These are phyloP conservation scores for Aspergillus ellipticus DNA, from an alignment of 495 filamentous ascomycete genomes.

Conservation along the genomic window DNA sequence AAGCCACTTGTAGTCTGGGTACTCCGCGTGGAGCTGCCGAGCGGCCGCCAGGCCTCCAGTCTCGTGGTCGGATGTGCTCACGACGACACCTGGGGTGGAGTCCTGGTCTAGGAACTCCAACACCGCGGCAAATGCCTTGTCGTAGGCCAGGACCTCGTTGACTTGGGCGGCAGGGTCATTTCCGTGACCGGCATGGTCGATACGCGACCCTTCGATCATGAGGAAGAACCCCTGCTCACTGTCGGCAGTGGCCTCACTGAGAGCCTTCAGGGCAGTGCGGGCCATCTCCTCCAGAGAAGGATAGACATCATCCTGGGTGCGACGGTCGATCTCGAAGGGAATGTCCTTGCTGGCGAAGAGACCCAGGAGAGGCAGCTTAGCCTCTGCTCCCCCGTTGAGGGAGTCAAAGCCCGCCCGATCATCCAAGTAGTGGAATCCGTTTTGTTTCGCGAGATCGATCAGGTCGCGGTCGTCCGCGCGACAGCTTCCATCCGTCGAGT, in stretches of 20 bases:
- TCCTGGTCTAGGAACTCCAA: constrained; percentile 78
- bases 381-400: constrained; percentile 62
- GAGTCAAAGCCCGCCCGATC: constrained; percentile 74
- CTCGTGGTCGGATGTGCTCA: constrained; percentile 91
- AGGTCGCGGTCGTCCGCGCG: constrained; percentile 69
- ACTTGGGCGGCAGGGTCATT: constrained; percentile 97
- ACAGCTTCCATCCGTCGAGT: constrained; percentile 71
- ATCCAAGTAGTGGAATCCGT: constrained; percentile 75
- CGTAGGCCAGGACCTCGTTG: constrained; percentile 88
- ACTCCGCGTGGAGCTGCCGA: constrained; percentile 61
- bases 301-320: constrained; percentile 70
- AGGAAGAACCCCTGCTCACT: constrained; percentile 94
- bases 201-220: constrained; percentile 95
- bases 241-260: constrained; percentile 78
- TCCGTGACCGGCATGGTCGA: constrained; percentile 92
- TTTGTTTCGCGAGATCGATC: constrained; percentile 60
- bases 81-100: constrained; percentile 69
- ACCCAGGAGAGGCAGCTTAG: constrained; percentile 79
- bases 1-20: constrained; percentile 84
- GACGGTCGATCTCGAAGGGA: constrained; percentile 88
- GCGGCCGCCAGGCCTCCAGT: constrained; percentile 84
- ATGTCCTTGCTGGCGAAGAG: constrained; percentile 82
- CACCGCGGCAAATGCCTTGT: constrained; percentile 76
- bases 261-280: constrained; percentile 67
- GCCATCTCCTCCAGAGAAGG: constrained; percentile 93